Evolutionary conservation across 148 eudicot species (phyloP), one percentile per base, ranked within the genome.

Genomic region (Euryodendron excelsum): DNA sequence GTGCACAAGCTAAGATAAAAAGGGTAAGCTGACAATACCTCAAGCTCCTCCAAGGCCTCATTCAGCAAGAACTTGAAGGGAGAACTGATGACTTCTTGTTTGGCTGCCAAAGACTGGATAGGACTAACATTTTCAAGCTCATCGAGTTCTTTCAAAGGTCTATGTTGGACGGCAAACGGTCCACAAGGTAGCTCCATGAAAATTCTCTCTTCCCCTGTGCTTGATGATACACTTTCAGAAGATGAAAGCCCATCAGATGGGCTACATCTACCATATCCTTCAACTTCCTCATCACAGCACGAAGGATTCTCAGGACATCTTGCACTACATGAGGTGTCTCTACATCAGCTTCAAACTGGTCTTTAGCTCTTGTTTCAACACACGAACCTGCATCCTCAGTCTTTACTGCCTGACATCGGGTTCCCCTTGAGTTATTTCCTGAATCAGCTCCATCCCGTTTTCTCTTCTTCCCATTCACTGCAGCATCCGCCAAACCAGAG

Each of bases 41-140:
- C 85, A 71, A 83, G 85, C 80, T 83, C 85, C 33, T 83, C 85
- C 72, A 83, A 48, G 60, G 48, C 71, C 50, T 47, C 72, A 39
- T 75, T 79, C 48, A 68, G 64, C 50, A 75, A 65, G 30, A 70
- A 52, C 73, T 45, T 61, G 37, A 77, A 63, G 64, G 33, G 14
- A 18, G 64, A 25, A 25, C 70, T 18, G 23, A 53, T 44, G n/a
- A 64, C 76, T 75, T 50, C 79, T 79, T 68, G 56, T 48, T 79
- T 47, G 63, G 41, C 30, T 28, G 44, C 6, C 44, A 39, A 39
- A 39, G 44, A 39, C 44, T 39, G 44, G 3, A 69, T 63, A 10
- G 25, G 33, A 14, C 53, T 34, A 68, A 53, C 48, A 67, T 67
- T 67, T 39, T 67, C 50, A 39, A 39, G 44, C 28, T 67, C 71